Base-by-base conservation (phyloP, 768 basidiomycete genomes). In the Termitomyces sp. region DNA sequence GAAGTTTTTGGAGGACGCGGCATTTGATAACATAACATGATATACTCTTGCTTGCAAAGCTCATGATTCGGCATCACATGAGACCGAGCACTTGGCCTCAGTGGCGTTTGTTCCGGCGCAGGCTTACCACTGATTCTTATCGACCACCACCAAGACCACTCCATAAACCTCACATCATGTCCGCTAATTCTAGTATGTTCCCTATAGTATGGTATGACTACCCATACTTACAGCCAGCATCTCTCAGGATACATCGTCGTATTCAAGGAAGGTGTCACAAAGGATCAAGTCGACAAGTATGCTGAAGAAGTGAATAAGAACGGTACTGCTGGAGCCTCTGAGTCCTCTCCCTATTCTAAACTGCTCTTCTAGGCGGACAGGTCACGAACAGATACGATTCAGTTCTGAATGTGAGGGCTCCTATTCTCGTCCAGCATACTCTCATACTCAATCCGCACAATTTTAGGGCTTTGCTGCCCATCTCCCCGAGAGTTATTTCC, bases 221-320 rank as follows among this genome's bases (percentile, higher is more conserved):
- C 11, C 23, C 13, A 22, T 45, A 20, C 15, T 29, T n/a, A n/a
- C n/a, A n/a, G 18, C 29, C 2, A 16, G 10, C n/a, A 31, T 36
- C 35, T 32, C 22, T 15, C 53, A 84, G 82, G 68, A 58, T 83
- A 74, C 61, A 83, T 84, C 51, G 75, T 85, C 39, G 73, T 81
- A 7, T 84, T 85, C 71, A 83, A 82, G 65, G 65, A 76, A 2
- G 42, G 53, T 25, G 79, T 72, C 38, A 64, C 75, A 25, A 47
- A 68, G 35, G 75, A 73, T 9, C 64, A 75, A 50, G 71, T 84
- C 32, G 60, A 76, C 32, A 59, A 75, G 44, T 82, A 73, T 54
- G 72, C 65, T 7, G 56, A 68, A 0, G 65, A 73, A 1, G 73
- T 84, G 11, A 59, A 62, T 20, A 56, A 45, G 5, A 71, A 74